Evolutionary conservation across 1,284 basidiomycete species (phyloP).

Genomic region (Ceratobasidium sp.): DNA sequence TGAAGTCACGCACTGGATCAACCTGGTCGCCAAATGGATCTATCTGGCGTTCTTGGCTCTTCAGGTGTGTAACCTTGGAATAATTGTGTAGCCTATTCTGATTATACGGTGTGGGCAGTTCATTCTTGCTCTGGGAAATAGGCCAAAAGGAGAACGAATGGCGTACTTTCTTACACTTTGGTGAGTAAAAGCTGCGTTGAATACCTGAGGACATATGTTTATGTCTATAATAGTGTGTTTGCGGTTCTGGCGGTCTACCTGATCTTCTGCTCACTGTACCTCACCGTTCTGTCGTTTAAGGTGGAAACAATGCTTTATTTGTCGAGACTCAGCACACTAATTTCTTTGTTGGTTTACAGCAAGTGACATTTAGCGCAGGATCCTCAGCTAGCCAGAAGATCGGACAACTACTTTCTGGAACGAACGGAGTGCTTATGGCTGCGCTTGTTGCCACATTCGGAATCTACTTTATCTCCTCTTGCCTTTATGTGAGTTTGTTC

Average conservation of each 20-base stretch:
- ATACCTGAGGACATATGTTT: slow-evolving; percentile 51
- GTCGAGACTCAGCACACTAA: background rate
- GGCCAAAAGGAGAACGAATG: slow-evolving; percentile 91
- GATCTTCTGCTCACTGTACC: slow-evolving; percentile 83
- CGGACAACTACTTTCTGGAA: slow-evolving; percentile 74
- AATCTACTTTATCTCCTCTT: slow-evolving; percentile 84
- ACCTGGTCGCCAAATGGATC: slow-evolving; percentile 84
- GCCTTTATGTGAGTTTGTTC: slow-evolving; percentile 80
- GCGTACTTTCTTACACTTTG: slow-evolving; percentile 86
- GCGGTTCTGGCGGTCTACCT: slow-evolving; percentile 83
- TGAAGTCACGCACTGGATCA: slow-evolving; percentile 86
- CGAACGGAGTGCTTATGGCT: slow-evolving; percentile 85
- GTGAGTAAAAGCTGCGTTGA: slow-evolving; percentile 53
- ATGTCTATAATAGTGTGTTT: slow-evolving; percentile 68
- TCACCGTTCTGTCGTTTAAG: slow-evolving; percentile 81
- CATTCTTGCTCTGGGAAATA: slow-evolving; percentile 92
- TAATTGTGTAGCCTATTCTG: slow-evolving; percentile 41
- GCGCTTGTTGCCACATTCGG: slow-evolving; percentile 91
- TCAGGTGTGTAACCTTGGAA: slow-evolving; percentile 55
- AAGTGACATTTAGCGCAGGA: slow-evolving; percentile 58
- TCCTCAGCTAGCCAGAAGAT: slow-evolving; percentile 60
- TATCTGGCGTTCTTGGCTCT: slow-evolving; percentile 87
- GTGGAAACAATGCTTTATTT: slow-evolving; percentile 58
- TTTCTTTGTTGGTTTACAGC: slow-evolving; percentile 56
- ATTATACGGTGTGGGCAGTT: slow-evolving; percentile 66